Percentiles rank a stretch among this genome's conserved stretches.
Conservation (phyloP, 352 stramenopile genomes). For the Phytophthora pini region DNA sequence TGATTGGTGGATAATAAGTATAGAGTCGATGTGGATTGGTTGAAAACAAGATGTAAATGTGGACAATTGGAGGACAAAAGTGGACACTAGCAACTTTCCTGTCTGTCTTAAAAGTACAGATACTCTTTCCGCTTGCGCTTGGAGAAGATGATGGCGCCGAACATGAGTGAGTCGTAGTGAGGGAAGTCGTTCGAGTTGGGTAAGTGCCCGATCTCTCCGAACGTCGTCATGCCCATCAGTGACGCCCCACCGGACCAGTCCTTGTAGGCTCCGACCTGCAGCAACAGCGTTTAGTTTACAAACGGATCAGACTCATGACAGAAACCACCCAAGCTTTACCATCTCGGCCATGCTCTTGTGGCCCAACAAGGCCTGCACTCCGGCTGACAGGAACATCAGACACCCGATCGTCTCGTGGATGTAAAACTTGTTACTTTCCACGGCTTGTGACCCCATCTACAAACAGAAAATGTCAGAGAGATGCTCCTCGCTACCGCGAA, state of each 20-base stretch:
- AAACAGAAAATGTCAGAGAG: slow-evolving; percentile 14
- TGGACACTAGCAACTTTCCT: slow-evolving; percentile 18
- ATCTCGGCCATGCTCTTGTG: slow-evolving; percentile 91
- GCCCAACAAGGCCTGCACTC: slow-evolving; percentile 82
- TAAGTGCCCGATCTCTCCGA: slow-evolving; percentile 87
- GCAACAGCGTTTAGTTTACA: slow-evolving; percentile 7
- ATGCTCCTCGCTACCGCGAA: neutral
- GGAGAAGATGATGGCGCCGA: slow-evolving; percentile 87
- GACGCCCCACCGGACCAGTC: slow-evolving; percentile 83
- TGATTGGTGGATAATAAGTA: slow-evolving; percentile 30
- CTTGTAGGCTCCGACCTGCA: slow-evolving; percentile 84
- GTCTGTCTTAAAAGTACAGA: slow-evolving; percentile 54
- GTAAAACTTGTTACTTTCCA: slow-evolving; percentile 83
- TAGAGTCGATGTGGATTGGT: slow-evolving; percentile 17
- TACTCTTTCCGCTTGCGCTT: slow-evolving; percentile 86
- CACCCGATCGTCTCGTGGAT: slow-evolving; percentile 85
- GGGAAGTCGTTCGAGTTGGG: slow-evolving; percentile 81
- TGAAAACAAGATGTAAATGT: slow-evolving; percentile 3
- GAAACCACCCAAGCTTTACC: slow-evolving; percentile 36
- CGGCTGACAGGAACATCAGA: slow-evolving; percentile 89
- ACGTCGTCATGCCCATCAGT: slow-evolving; percentile 90
- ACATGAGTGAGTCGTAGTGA: slow-evolving; percentile 92
- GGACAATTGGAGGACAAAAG: slow-evolving; percentile 26
- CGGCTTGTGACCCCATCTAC: slow-evolving; percentile 78
- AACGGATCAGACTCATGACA: neutral